Evolutionary conservation across 139 green algal species (phyloP).

Genomic region (Chlorella sp.): DNA sequence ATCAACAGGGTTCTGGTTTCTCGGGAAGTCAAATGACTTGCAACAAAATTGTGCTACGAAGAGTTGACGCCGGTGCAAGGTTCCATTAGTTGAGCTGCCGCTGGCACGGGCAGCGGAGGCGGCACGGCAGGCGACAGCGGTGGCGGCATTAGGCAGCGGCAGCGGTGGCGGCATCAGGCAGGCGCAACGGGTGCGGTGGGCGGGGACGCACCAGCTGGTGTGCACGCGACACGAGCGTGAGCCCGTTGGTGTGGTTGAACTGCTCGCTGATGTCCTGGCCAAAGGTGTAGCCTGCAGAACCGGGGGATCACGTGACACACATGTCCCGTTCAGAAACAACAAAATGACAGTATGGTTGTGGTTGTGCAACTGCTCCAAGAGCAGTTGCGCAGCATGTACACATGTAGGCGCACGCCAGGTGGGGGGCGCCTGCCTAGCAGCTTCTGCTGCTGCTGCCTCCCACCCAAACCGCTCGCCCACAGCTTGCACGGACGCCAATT

Average conservation of each 20-base stretch:
- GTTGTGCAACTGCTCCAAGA: background rate
- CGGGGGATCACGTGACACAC: background rate
- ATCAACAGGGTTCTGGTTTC: no score
- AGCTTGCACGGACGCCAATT: background rate
- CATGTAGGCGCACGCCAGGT: no score
- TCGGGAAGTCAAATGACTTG: no score
- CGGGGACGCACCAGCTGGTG: slow-evolving; percentile 97
- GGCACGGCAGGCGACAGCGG: no score
- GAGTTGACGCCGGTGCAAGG: no score
- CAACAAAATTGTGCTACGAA: no score
- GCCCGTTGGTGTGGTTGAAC: slow-evolving; percentile 98
- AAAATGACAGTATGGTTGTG: background rate
- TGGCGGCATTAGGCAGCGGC: background rate
- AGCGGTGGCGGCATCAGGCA: background rate
- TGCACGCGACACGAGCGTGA: slow-evolving; percentile 95
- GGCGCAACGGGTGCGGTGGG: background rate
- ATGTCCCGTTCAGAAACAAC: no score
- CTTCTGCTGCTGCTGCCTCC: no score
- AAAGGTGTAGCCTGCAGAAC: slow-evolving; percentile 96
- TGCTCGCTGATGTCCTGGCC: slow-evolving; percentile 98
- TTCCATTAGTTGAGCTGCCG: background rate
- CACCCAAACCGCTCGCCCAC: no score
- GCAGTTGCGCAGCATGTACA: no score
- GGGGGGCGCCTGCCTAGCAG: no score
- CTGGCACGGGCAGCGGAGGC: background rate